Evolutionary conservation across 352 stramenopile genomes (phyloP).

Genomic region (Hyphochytrium catenoides): DNA sequence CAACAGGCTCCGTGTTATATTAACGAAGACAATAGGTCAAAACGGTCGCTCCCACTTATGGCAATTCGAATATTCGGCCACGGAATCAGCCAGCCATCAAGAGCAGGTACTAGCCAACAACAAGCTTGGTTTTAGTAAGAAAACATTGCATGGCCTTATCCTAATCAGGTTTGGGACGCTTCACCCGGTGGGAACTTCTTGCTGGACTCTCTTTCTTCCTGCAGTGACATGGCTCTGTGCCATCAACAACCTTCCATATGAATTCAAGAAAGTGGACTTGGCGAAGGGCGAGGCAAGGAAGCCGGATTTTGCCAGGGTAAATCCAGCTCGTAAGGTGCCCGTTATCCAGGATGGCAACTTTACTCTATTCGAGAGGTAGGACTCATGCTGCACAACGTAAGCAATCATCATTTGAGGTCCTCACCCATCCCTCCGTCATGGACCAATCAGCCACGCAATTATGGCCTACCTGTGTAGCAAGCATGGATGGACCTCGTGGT

Average conservation of each 20-base stretch:
- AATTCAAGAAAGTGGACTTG: constrained; percentile 25
- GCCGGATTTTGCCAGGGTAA: constrained; percentile 22
- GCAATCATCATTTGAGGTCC: constrained; percentile 18
- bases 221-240: constrained; percentile 42
- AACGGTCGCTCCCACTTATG: no score
- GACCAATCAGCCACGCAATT: constrained; percentile 41
- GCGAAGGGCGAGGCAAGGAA: constrained; percentile 26
- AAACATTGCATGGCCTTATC: background rate
- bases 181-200: no score
- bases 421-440: no score
- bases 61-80: constrained; percentile 11
- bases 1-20: no score
- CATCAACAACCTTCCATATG: constrained; percentile 27
- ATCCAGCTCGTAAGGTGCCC: constrained; percentile 32
- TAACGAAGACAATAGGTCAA: no score
- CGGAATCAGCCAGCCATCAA: constrained; percentile 7
- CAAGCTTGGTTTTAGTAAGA: no score
- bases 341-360: constrained; percentile 37
- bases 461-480: constrained; percentile 24
- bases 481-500: constrained; percentile 25
- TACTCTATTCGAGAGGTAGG: constrained; percentile 28
- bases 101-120: constrained; percentile 1
- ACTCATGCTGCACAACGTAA: background rate
- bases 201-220: no score
- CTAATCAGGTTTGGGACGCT: background rate